A percentile compares a stretch with the other conserved stretches of the same genome.
phyloP scores from a whole-genome alignment of 768 basidiomycete species.

The Tulasnella sp. region DNA sequence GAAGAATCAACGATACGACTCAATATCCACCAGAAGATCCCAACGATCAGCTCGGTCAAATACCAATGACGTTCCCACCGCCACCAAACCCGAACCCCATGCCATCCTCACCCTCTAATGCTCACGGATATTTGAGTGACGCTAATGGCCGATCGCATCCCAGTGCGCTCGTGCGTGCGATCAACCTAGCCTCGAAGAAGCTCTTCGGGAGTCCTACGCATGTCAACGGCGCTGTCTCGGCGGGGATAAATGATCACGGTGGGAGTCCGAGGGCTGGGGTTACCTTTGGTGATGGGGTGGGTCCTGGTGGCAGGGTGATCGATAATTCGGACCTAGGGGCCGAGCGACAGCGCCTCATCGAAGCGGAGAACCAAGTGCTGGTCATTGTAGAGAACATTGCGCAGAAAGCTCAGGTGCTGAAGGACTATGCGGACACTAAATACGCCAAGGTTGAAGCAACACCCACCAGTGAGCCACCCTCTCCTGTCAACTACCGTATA shows the following conservation, averaged over 20 bases:
- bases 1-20: neutral
- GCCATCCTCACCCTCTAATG: neutral
- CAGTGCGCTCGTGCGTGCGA: conserved; percentile 57
- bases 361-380: conserved; percentile 73
- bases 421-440: conserved; percentile 92
- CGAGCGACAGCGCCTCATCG: neutral
- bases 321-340: neutral
- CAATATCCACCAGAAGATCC: neutral
- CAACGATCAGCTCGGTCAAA: neutral
- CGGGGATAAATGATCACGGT: conserved; percentile 21
- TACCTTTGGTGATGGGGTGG: conserved; percentile 34
- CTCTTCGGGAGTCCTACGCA: conserved; percentile 50
- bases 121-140: neutral
- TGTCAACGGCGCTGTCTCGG: conserved; percentile 32
- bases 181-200: conserved; percentile 74
- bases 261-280: conserved; percentile 38
- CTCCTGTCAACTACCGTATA: conserved; percentile 1
- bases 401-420: conserved; percentile 90
- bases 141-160: conserved; percentile 23
- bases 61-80: conserved; percentile 14
- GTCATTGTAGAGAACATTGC: conserved; percentile 75
- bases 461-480: conserved; percentile 66
- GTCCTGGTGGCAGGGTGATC: neutral
- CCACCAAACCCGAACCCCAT: conserved; percentile 11
- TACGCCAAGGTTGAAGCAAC: conserved; percentile 78